Percentiles rank a stretch among this genome's conserved stretches.
Conservation (phyloP, 495 filamentous ascomycete genomes). For the Tuber brumale region DNA sequence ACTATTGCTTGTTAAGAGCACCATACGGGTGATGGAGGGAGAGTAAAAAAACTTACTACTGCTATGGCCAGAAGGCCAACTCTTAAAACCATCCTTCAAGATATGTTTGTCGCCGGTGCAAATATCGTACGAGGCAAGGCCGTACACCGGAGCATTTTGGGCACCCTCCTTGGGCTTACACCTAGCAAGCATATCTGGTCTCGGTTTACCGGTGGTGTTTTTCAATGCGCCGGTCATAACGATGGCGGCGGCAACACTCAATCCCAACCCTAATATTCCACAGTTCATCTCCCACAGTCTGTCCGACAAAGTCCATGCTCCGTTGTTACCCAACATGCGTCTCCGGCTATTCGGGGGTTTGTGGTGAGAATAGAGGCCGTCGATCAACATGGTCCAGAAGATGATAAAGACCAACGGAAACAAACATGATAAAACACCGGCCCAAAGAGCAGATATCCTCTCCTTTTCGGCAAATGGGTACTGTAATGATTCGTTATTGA, state of each 20-base stretch:
- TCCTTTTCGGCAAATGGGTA: constrained; percentile 72
- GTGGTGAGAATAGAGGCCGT: constrained; percentile 62
- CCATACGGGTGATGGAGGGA: neutral
- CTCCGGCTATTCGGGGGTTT: constrained; percentile 44
- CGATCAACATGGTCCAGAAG: constrained; percentile 64
- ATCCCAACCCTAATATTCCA: constrained; percentile 64
- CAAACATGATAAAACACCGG: constrained; percentile 52
- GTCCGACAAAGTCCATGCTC: constrained; percentile 59
- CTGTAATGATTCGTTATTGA: constrained; percentile 55
- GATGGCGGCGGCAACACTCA: constrained; percentile 62
- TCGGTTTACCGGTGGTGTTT: constrained; percentile 77
- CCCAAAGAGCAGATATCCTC: constrained; percentile 57
- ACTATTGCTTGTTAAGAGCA: constrained; percentile 44
- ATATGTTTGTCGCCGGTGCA: constrained; percentile 59
- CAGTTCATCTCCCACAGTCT: constrained; percentile 81
- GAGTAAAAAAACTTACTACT: constrained; percentile 37
- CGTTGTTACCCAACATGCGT: constrained; percentile 42
- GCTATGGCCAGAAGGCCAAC: constrained; percentile 68
- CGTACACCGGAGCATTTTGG: constrained; percentile 45
- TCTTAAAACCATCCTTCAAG: constrained; percentile 81
- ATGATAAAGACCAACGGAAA: constrained; percentile 61
- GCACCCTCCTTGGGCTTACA: constrained; percentile 41
- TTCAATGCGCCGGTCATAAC: constrained; percentile 77
- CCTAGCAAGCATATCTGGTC: constrained; percentile 71
- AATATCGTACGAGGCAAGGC: constrained; percentile 59